Percentiles rank a stretch among this genome's conserved stretches.
Conservation (phyloP, 2,329 filamentous ascomycete genomes). For the Penicillium sp. region DNA sequence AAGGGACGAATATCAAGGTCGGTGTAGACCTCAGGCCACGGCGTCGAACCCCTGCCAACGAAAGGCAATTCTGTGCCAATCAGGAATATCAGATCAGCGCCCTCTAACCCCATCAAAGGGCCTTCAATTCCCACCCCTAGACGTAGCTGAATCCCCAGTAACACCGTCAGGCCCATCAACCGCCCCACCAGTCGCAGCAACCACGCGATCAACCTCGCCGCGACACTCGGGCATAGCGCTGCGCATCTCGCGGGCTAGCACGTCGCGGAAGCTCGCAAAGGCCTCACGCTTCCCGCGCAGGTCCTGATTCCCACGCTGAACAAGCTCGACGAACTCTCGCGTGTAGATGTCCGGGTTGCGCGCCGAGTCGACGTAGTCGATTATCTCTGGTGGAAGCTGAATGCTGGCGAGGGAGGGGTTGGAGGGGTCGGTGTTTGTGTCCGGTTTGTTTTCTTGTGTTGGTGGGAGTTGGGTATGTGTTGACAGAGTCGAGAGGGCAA, state of each 20-base stretch:
- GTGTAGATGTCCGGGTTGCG: slow-evolving; percentile 68
- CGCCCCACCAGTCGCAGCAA: slow-evolving; percentile 42
- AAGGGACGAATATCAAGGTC: neutral
- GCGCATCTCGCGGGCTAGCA: slow-evolving; percentile 59
- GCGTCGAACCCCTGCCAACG: neutral
- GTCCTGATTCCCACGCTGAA: slow-evolving; percentile 63
- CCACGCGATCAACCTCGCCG: slow-evolving; percentile 53
- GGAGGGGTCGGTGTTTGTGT: slow-evolving; percentile 33
- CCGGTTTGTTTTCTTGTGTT: slow-evolving; percentile 12
- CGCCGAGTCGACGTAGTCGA: slow-evolving; percentile 61
- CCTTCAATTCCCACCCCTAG: neutral
- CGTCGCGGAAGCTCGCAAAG: slow-evolving; percentile 59
- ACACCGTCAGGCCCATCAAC: neutral
- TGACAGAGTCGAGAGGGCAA: slow-evolving; percentile 55
- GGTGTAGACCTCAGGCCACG: neutral
- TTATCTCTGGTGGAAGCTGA: slow-evolving; percentile 60
- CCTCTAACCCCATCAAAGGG: neutral
- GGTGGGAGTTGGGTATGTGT: slow-evolving; percentile 35
- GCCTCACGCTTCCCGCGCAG: slow-evolving; percentile 62
- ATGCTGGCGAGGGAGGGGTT: slow-evolving; percentile 52
- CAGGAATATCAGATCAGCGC: neutral
- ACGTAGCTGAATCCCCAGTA: neutral
- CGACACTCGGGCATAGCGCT: slow-evolving; percentile 58
- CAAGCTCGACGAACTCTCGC: slow-evolving; percentile 63
- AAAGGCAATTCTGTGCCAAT: neutral